Percentiles rank a stretch among this genome's conserved stretches.
Evolutionary conservation across 352 stramenopile species (phyloP).

Genomic region (Phytophthora chlamydospora): DNA sequence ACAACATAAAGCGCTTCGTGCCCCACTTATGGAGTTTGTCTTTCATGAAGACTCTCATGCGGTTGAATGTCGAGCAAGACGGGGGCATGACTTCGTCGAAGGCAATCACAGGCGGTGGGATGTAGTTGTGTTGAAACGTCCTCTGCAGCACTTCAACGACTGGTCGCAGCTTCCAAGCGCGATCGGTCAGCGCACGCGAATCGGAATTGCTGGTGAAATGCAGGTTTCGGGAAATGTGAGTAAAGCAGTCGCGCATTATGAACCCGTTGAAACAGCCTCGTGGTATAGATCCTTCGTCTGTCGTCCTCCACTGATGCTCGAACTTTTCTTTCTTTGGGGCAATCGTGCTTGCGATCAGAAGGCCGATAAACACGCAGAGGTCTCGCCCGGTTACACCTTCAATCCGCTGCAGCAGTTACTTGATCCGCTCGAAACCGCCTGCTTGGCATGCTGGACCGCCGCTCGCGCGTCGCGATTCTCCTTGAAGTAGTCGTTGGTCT

Average conservation of each 20-base stretch:
- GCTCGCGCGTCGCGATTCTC: slow-evolving; percentile 11
- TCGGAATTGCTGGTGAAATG: slow-evolving; percentile 10
- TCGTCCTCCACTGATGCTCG: slow-evolving; percentile 7
- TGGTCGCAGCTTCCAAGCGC: slow-evolving; percentile 1
- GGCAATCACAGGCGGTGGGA: background rate
- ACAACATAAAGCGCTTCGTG: background rate
- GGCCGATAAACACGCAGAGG: slow-evolving; percentile 6
- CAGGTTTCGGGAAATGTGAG: slow-evolving; percentile 4
- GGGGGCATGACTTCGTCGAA: background rate
- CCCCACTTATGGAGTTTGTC: slow-evolving; percentile 2
- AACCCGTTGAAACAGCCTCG: slow-evolving; percentile 3
- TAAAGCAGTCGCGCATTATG: slow-evolving; percentile 4
- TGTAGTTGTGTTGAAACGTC: slow-evolving; percentile 7
- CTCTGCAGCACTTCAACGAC: background rate
- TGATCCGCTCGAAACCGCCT: background rate
- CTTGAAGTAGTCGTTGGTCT: slow-evolving; percentile 10
- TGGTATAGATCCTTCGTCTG: slow-evolving; percentile 4
- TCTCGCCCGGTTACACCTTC: background rate
- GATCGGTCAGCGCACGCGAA: background rate
- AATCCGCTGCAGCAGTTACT: too few relatives aligned
- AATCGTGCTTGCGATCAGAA: slow-evolving; percentile 1
- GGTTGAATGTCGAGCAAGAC: background rate
- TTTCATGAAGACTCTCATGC: slow-evolving; percentile 2
- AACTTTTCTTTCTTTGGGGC: slow-evolving; percentile 11
- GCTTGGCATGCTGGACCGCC: slow-evolving; percentile 4